Conservation (phyloP, 352 stramenopile species). For the Pythium aristosporum region DNA sequence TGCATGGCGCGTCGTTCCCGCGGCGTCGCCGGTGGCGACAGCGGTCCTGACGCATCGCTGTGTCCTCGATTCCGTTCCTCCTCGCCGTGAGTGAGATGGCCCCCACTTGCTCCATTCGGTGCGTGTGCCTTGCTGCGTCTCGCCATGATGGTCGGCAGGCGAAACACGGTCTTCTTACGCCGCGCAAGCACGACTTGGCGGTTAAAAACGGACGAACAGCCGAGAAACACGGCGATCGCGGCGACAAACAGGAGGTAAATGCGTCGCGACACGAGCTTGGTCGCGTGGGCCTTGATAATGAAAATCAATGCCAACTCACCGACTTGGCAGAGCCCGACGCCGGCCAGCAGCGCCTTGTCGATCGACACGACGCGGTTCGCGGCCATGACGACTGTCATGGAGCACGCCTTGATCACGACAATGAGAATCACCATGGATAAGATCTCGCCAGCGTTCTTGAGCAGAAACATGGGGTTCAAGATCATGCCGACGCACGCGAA, state of each 20-base stretch:
- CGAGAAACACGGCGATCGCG: conserved; percentile 79
- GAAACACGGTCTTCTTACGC: conserved; percentile 52
- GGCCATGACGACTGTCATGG: conserved; percentile 77
- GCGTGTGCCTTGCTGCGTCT: conserved; percentile 1
- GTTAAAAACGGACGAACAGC: conserved; percentile 79
- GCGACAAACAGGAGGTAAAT: conserved; percentile 84
- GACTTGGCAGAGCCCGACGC: conserved; percentile 78
- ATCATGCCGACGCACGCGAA: conserved; percentile 89
- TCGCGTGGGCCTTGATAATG: conserved; percentile 88
- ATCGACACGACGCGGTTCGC: conserved; percentile 70
- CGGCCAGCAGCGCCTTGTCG: conserved; percentile 70
- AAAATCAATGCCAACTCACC: conserved; percentile 87
- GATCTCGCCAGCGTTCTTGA: conserved; percentile 78
- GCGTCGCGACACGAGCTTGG: conserved; percentile 75
- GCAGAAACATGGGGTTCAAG: conserved; percentile 76
- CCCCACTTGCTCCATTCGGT: not conserved
- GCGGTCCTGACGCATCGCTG: conserved; percentile 2
- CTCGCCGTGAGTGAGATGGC: not conserved
- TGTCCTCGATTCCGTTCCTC: conserved; percentile 11
- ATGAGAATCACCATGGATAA: conserved; percentile 82
- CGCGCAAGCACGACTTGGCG: conserved; percentile 64
- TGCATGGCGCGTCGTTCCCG: conserved; percentile 12
- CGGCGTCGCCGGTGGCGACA: conserved; percentile 16
- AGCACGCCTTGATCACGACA: conserved; percentile 71
- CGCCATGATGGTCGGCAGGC: conserved; percentile 36